A percentile compares a stretch with the other conserved stretches of the same genome.
These are phyloP conservation scores for Sugiyamaella neomexicana DNA, from an alignment of 1,139 yeast species.

Conservation along the genomic window DNA sequence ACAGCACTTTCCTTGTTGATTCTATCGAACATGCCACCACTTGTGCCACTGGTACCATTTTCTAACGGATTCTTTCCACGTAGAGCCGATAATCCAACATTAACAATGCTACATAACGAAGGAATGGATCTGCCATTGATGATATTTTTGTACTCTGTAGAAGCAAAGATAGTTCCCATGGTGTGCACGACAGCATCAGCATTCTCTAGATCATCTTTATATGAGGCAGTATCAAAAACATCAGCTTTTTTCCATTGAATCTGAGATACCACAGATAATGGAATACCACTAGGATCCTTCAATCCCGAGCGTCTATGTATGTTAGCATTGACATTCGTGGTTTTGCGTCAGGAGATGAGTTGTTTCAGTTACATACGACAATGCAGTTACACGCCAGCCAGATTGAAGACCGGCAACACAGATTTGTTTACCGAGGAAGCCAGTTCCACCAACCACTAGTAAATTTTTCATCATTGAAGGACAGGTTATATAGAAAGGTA, in stretches of 20 bases:
- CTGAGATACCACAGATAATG: conserved; percentile 51
- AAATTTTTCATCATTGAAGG: conserved; percentile 35
- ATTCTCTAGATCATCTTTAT: conserved; percentile 48
- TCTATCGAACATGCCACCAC: conserved; percentile 47
- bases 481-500: background rate
- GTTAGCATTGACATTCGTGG: background rate
- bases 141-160: conserved; percentile 63
- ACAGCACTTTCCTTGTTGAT: conserved; percentile 73
- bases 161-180: conserved; percentile 68
- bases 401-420: conserved; percentile 65
- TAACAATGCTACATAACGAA: conserved; percentile 14
- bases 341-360: no score
- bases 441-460: conserved; percentile 84
- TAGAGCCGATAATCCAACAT: conserved; percentile 17
- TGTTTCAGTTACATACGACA: conserved; percentile 45
- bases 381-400: conserved; percentile 65
- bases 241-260: conserved; percentile 73
- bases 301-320: conserved; percentile 19
- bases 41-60: conserved; percentile 5
- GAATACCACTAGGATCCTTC: conserved; percentile 13
- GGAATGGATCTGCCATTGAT: conserved; percentile 27
- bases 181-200: conserved; percentile 78
- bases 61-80: conserved; percentile 34
- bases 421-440: conserved; percentile 72
- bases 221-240: conserved; percentile 62